Evolutionary conservation across 2,329 filamentous ascomycete genomes (phyloP).

Genomic region (Podosphaera aphanis): DNA sequence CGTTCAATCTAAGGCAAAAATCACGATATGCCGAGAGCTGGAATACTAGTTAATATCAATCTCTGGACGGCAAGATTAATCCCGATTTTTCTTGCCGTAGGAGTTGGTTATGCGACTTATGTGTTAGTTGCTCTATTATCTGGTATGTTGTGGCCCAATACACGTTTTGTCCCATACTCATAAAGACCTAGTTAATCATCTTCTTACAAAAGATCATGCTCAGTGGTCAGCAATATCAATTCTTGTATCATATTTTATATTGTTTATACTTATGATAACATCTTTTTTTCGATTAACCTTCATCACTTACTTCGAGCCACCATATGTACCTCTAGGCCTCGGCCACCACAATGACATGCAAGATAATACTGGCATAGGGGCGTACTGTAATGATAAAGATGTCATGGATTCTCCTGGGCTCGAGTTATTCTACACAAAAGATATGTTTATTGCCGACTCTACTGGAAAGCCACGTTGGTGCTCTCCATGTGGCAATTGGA

Average conservation of each 20-base stretch:
- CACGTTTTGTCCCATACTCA: background rate
- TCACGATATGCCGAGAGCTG: no score
- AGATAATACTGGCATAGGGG: constrained; percentile 7
- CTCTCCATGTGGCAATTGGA: constrained; percentile 62
- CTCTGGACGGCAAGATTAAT: constrained; percentile 25
- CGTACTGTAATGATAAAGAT: constrained; percentile 8
- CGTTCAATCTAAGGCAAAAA: no score
- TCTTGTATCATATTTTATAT: constrained; percentile 46
- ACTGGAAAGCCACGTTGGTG: constrained; percentile 80
- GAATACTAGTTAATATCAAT: constrained; percentile 7
- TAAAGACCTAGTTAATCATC: constrained; percentile 39
- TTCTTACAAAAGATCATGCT: constrained; percentile 27
- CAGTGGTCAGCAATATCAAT: constrained; percentile 40
- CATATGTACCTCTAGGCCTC: constrained; percentile 44
- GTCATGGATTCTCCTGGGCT: constrained; percentile 40
- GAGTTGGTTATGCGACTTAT: constrained; percentile 48
- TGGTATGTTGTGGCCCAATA: constrained; percentile 8
- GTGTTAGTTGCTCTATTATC: constrained; percentile 43
- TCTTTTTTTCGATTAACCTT: constrained; percentile 51
- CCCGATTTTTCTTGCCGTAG: constrained; percentile 41
- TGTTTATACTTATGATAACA: constrained; percentile 40
- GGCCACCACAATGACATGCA: constrained; percentile 9
- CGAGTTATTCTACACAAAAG: constrained; percentile 56
- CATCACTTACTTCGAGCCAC: constrained; percentile 46
- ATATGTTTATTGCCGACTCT: constrained; percentile 61